Evolutionary conservation across 352 stramenopile genomes (phyloP).

Genomic region (Achlya hypogyna): DNA sequence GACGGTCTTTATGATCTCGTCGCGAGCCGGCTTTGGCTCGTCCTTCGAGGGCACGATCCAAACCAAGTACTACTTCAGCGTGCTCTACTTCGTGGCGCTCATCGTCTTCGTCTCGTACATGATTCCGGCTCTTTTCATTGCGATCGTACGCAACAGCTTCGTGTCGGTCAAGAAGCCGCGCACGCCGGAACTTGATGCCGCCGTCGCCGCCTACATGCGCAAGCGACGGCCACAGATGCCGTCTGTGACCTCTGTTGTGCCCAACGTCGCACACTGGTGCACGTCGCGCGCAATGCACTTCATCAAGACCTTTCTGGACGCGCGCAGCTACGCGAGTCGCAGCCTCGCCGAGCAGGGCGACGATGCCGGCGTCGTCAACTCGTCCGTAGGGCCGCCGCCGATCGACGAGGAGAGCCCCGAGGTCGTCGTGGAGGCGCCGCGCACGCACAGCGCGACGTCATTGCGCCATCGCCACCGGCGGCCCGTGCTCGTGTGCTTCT

Average conservation of each 20-base stretch:
- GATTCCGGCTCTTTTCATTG: constrained; percentile 73
- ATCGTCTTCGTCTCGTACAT: constrained; percentile 82
- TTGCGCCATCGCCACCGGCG: not conserved
- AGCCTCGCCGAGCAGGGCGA: not conserved
- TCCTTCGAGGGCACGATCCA: constrained; percentile 62
- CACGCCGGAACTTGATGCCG: not conserved
- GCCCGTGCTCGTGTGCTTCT: constrained; percentile 10
- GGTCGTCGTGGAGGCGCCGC: not conserved
- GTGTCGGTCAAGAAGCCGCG: constrained; percentile 37
- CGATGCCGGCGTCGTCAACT: not conserved
- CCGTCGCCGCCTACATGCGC: constrained; percentile 4
- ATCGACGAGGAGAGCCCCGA: not conserved
- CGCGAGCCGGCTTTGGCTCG: constrained; percentile 68
- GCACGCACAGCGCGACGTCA: not conserved
- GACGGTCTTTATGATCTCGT: constrained; percentile 69
- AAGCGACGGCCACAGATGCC: constrained; percentile 16
- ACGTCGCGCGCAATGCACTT: not conserved
- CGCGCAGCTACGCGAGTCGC: not conserved
- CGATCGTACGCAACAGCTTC: constrained; percentile 74
- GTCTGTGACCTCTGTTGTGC: not conserved
- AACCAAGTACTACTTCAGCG: constrained; percentile 56
- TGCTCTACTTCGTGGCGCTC: constrained; percentile 72
- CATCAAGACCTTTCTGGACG: constrained; percentile 14
- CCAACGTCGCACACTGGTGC: constrained; percentile 8
- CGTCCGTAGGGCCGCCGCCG: not conserved